Evolutionary conservation across 306 rosid species (phyloP), one percentile per base, ranked within the genome.

Genomic region (Vicia villosa): DNA sequence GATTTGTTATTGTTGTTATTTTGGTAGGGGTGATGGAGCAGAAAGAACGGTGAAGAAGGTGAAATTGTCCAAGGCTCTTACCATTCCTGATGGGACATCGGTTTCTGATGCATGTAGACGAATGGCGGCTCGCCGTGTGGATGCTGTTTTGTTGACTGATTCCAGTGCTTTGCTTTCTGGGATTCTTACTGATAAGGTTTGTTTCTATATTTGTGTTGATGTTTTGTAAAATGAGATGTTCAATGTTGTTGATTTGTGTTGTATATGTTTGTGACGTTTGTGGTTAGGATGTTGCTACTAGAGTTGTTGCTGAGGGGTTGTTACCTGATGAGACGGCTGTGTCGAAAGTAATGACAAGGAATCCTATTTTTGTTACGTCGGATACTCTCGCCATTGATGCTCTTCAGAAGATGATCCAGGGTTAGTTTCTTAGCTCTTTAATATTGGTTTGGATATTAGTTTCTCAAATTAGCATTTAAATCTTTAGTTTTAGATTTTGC

Each of bases 1-100:
- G 43, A 34, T 37, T 10, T 49, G 1, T 14, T 13, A 46, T 60
- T 38, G 38, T 56, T 26, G 3, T 52, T 36, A 15, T 11, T 12
- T 45, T 21, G 47, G n/a, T 66, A 93, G 98, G 79, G 50, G 81
- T 56, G 77, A 34, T 40, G 94, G 75, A 1, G 96, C 86, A 45
- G 97, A 94, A 71, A 91, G 97, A 85, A 94, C 97, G 24, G 99
- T 94, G 62, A 94, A 83, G 87, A 94, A 88, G 84, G 95, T 94
- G 16, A 79, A 92, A 57, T 74, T 94, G 61, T 91, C 92, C 1
- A 94, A 89, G 77, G 97, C 99, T 0, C 92, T 91, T 8, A 94
- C 99, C 0, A 91, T 94, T 40, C 95, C 99, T 0, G 99, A 94
- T 30, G 95, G 86, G 21, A 91, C 96, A 6, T 91, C 92, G 3